A percentile compares a stretch with the other conserved stretches of the same genome.
phyloP scores from a whole-genome alignment of 1,284 basidiomycete genomes.

The Marasmius sp. region DNA sequence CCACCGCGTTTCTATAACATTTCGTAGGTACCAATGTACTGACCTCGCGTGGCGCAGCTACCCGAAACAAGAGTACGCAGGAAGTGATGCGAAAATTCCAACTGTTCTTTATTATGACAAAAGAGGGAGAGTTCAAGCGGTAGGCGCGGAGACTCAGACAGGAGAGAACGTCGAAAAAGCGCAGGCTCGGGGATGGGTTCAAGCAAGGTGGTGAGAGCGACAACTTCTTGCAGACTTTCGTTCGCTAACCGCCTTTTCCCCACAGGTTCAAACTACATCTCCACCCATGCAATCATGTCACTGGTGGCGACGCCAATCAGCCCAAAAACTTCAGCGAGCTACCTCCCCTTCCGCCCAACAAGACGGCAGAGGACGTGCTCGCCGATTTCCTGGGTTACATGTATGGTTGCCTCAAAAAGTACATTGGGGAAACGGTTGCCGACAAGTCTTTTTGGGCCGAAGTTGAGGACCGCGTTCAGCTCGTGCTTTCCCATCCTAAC shows the following conservation, averaged over 20 bases:
- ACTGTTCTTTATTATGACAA: constrained; percentile 42
- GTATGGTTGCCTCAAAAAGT: constrained; percentile 31
- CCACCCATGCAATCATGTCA: constrained; percentile 26
- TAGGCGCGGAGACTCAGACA: constrained; percentile 38
- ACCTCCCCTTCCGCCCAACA: constrained; percentile 35
- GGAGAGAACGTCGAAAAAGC: constrained; percentile 32
- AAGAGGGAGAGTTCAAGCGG: constrained; percentile 32
- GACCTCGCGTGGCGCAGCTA: not conserved
- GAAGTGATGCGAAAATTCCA: constrained; percentile 43
- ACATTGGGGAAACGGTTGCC: constrained; percentile 37
- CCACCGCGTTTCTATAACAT: not conserved
- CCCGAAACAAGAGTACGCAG: constrained; percentile 36
- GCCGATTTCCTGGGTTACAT: constrained; percentile 44
- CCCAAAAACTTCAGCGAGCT: constrained; percentile 17
- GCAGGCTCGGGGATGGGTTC: constrained; percentile 29
- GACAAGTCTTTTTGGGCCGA: constrained; percentile 33
- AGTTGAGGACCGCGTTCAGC: constrained; percentile 19
- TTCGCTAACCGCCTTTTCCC: too few species aligned
- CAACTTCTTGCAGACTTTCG: too few species aligned
- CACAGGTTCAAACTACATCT: constrained; percentile 48
- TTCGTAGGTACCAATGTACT: too few species aligned
- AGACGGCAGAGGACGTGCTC: constrained; percentile 35
- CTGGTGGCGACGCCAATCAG: constrained; percentile 19
- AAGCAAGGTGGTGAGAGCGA: too few species aligned
- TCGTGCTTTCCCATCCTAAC: constrained; percentile 16